Evolutionary conservation across 1,139 yeast species (phyloP).

Genomic region (Debaryomyces nepalensis): DNA sequence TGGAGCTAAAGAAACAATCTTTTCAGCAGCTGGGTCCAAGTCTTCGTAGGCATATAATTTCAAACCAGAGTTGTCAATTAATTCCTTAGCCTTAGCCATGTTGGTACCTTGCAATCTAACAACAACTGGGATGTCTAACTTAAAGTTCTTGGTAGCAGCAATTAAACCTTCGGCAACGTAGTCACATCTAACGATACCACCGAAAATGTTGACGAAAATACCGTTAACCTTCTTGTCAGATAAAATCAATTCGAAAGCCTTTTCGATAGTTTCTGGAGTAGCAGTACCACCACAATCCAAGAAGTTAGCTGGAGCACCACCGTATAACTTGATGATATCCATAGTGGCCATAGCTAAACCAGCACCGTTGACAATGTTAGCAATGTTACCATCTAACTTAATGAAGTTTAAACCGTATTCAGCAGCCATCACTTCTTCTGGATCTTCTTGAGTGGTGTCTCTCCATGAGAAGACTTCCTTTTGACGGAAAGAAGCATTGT

Average conservation of each 20-base stretch:
- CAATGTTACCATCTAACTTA: conserved; percentile 97
- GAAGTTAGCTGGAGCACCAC: conserved; percentile 99
- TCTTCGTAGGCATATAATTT: conserved; percentile 91
- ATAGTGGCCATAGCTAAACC: conserved; percentile 99
- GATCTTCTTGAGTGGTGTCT: conserved; percentile 97
- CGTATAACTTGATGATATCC: conserved; percentile 98
- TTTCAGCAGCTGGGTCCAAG: conserved; percentile 96
- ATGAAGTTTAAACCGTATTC: conserved; percentile 91
- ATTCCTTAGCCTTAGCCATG: conserved; percentile 83
- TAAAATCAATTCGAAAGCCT: conserved; percentile 92
- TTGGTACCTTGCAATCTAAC: conserved; percentile 99
- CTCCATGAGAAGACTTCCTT: conserved; percentile 95
- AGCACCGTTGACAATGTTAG: conserved; percentile 99
- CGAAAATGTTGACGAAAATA: conserved; percentile 96
- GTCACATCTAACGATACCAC: conserved; percentile 99
- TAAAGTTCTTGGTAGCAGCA: conserved; percentile 94
- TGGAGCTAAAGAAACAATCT: conserved; percentile 77
- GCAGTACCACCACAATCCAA: conserved; percentile 99
- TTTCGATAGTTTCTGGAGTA: conserved; percentile 96
- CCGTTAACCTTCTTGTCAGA: conserved; percentile 91
- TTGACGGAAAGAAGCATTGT: conserved; percentile 95
- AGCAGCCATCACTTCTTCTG: conserved; percentile 93
- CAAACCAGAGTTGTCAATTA: conserved; percentile 87
- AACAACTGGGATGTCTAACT: conserved; percentile 91
- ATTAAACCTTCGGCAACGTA: conserved; percentile 97